These are phyloP conservation scores for Epicoccum nigrum DNA, from an alignment of 2,329 filamentous ascomycete species.

Conservation along the genomic window DNA sequence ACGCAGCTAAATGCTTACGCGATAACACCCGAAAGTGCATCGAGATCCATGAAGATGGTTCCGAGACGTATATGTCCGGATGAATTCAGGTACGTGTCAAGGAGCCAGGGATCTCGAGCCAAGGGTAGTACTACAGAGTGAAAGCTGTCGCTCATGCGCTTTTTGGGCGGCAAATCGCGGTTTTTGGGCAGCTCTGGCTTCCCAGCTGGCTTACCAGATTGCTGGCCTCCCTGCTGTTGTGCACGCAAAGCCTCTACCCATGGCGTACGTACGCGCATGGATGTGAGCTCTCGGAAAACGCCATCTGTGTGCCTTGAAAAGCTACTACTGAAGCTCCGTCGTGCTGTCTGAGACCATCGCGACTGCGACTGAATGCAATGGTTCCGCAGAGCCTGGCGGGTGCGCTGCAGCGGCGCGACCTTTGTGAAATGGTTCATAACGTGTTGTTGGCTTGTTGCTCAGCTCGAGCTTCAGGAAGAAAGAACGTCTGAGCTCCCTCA, in stretches of 20 bases:
- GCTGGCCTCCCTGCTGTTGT: constrained; percentile 51
- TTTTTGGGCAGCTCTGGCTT: constrained; percentile 50
- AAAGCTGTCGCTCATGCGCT: constrained; percentile 74
- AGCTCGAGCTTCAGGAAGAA: constrained; percentile 17
- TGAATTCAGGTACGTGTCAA: constrained; percentile 79
- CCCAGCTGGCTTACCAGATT: constrained; percentile 37
- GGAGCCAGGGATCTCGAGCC: constrained; percentile 75
- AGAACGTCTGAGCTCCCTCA: constrained; percentile 28
- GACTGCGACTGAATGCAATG: constrained; percentile 4
- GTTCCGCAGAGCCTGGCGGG: constrained; percentile 11
- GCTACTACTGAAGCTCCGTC: constrained; percentile 36
- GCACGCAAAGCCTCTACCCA: constrained; percentile 70
- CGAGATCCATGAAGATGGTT: constrained; percentile 79
- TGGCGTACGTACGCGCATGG: constrained; percentile 61
- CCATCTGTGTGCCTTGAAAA: constrained; percentile 56
- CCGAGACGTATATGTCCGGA: constrained; percentile 75
- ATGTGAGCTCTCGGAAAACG: constrained; percentile 62
- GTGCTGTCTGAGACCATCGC: not conserved
- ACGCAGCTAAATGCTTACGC: constrained; percentile 65
- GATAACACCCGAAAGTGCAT: constrained; percentile 76
- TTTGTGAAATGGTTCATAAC: constrained; percentile 32
- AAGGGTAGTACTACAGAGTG: constrained; percentile 72
- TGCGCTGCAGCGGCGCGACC: constrained; percentile 29
- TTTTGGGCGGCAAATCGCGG: constrained; percentile 66
- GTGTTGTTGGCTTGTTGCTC: constrained; percentile 10